phyloP scores from a whole-genome alignment of 139 green algal species.

The Edaphochlamys debaryana region DNA sequence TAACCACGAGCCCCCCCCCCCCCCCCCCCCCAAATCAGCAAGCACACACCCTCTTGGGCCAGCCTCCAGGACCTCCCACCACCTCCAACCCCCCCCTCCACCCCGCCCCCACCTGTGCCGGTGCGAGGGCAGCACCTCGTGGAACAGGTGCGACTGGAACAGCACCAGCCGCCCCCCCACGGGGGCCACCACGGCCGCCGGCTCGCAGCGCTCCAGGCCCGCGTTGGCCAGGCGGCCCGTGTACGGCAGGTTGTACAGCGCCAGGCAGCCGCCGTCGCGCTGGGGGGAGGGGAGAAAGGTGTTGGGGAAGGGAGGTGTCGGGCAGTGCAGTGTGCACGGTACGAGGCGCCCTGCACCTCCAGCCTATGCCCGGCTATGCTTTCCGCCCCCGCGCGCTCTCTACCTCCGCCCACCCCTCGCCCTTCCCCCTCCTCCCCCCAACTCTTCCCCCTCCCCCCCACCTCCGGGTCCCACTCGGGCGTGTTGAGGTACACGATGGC shows the following conservation, averaged over 20 bases:
- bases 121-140: slow-evolving; percentile 78
- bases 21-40: too few relatives aligned
- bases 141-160: slow-evolving; percentile 69
- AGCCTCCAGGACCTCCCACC: too few relatives aligned
- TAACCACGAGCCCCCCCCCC: too few relatives aligned
- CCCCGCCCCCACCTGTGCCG: slow-evolving; percentile 30
- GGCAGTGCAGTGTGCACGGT: too few relatives aligned
- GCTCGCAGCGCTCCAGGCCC: slow-evolving; percentile 31
- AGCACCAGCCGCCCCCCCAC: slow-evolving; percentile 70
- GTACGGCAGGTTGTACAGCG: slow-evolving; percentile 54
- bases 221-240: background rate
- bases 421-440: background rate
- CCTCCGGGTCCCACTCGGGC: slow-evolving; percentile 53
- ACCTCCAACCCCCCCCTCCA: too few relatives aligned
- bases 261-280: slow-evolving; percentile 60
- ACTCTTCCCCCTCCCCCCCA: background rate
- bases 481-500: slow-evolving; percentile 80
- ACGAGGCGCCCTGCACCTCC: too few relatives aligned
- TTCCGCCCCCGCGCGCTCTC: too few relatives aligned
- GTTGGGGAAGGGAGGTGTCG: too few relatives aligned
- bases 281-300: slow-evolving; percentile 4
- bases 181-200: slow-evolving; percentile 59
- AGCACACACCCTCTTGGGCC: too few relatives aligned
- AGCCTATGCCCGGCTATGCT: too few relatives aligned
- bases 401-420: too few relatives aligned